These are phyloP conservation scores for Setomelanomma holmii DNA, from an alignment of 2,329 filamentous ascomycete species.

Conservation along the genomic window DNA sequence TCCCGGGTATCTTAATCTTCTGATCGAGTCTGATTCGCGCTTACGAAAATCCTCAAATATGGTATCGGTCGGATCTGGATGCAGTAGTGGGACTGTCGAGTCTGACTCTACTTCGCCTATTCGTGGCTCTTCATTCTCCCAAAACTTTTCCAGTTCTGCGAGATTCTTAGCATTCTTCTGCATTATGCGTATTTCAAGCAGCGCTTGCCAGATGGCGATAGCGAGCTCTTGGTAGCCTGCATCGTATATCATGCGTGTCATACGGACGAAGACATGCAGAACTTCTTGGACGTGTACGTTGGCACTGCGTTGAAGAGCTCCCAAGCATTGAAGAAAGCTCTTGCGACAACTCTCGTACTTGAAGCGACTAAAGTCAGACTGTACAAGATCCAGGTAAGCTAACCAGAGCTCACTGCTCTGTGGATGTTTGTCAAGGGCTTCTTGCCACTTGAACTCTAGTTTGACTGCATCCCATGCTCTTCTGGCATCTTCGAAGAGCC, in stretches of 20 bases:
- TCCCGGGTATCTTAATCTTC: constrained; percentile 67
- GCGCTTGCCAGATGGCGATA: constrained; percentile 80
- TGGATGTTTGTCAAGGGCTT: constrained; percentile 63
- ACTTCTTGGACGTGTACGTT: constrained; percentile 18
- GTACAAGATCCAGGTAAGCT: constrained; percentile 72
- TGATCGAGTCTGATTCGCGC: constrained; percentile 62
- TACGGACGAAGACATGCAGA: constrained; percentile 75
- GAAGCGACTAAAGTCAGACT: constrained; percentile 72
- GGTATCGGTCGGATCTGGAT: constrained; percentile 11
- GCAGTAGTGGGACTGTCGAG: background rate
- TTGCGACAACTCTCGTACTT: constrained; percentile 70
- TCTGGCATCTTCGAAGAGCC: constrained; percentile 76
- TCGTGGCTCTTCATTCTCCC: constrained; percentile 83
- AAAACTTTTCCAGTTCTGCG: constrained; percentile 72
- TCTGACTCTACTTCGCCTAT: constrained; percentile 70
- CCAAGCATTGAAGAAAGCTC: constrained; percentile 66
- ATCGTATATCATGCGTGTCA: constrained; percentile 77
- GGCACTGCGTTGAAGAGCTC: constrained; percentile 34
- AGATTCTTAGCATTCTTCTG: constrained; percentile 54
- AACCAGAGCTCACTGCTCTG: constrained; percentile 73
- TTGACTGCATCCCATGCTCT: constrained; percentile 74
- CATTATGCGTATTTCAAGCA: constrained; percentile 75
- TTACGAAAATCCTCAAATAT: constrained; percentile 35
- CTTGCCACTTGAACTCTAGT: constrained; percentile 70
- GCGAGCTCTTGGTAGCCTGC: constrained; percentile 80